Evolutionary conservation across 106 monocot species (phyloP).

Genomic region (Dendrobium officinale): DNA sequence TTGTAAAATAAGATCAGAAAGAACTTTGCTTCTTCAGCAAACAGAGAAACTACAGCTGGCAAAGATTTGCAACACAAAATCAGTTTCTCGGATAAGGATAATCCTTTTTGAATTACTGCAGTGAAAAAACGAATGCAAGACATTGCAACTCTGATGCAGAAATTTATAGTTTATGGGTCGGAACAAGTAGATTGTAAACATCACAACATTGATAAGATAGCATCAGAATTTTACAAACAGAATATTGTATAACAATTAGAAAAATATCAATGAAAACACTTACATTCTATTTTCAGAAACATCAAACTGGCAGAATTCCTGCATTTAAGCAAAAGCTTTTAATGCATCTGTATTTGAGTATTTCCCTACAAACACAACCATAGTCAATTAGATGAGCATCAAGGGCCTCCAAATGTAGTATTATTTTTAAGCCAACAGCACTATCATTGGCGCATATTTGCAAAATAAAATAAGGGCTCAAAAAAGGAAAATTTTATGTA

Average conservation of each 20-base stretch:
- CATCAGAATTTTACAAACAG: not conserved
- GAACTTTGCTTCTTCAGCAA: not conserved
- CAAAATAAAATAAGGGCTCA: conserved; percentile 4
- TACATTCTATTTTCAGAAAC: conserved; percentile 5
- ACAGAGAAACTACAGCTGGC: not conserved
- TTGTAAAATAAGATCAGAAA: not conserved
- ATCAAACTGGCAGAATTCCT: conserved; percentile 1
- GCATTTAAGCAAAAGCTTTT: conserved; percentile 8
- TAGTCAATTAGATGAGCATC: conserved; percentile 2
- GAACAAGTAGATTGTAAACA: not conserved
- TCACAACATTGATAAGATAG: not conserved
- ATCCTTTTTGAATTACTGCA: not conserved
- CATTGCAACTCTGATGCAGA: not conserved
- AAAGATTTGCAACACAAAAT: not conserved
- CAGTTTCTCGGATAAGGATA: not conserved
- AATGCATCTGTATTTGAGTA: conserved; percentile 1
- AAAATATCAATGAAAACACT: not conserved
- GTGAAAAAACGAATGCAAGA: not conserved
- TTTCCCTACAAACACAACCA: conserved; percentile 7
- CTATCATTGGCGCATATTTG: conserved; percentile 5
- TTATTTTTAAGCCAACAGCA: conserved; percentile 6
- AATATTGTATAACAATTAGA: not conserved
- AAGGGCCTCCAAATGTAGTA: conserved; percentile 3
- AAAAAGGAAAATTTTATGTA: conserved; percentile 3
- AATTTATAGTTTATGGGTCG: not conserved